These are phyloP conservation scores for Aspergillus leporis DNA, from an alignment of 495 filamentous ascomycete genomes.

Conservation along the genomic window DNA sequence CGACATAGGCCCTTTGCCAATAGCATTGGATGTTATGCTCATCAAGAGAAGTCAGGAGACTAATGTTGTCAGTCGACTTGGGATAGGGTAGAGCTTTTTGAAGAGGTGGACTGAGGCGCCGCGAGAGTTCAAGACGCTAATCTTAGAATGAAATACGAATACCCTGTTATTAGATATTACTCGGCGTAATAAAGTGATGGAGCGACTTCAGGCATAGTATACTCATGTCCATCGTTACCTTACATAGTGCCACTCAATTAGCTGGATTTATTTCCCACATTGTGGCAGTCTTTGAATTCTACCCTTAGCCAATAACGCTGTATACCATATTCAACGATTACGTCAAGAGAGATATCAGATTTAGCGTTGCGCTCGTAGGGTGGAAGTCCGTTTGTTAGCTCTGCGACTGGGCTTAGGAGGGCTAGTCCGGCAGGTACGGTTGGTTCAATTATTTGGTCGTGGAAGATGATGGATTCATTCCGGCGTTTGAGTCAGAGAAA, in stretches of 20 bases:
- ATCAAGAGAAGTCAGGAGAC: background rate
- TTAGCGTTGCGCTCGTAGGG: conserved; percentile 6
- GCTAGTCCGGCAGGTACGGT: conserved; percentile 8
- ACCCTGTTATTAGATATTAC: too few species aligned
- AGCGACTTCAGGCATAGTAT: too few species aligned
- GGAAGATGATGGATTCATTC: conserved; percentile 1
- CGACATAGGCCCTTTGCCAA: too few species aligned
- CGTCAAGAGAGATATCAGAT: too few species aligned
- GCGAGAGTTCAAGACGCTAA: background rate
- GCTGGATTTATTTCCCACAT: too few species aligned
- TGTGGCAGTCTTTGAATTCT: too few species aligned
- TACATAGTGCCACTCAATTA: too few species aligned
- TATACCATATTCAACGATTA: too few species aligned
- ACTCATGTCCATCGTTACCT: too few species aligned
- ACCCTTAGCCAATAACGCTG: too few species aligned
- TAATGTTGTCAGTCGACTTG: background rate
- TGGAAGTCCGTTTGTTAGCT: background rate
- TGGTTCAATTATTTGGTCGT: background rate
- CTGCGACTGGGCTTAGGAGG: conserved; percentile 6
- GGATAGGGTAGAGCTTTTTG: conserved; percentile 1
- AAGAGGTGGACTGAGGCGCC: background rate
- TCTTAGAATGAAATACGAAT: too few species aligned
- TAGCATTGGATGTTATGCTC: background rate
- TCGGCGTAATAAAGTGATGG: too few species aligned
- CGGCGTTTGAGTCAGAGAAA: conserved; percentile 8